Percentiles rank a stretch among this genome's conserved stretches.
Conservation (phyloP, 2,329 filamentous ascomycete species). For the Apiospora sp. region DNA sequence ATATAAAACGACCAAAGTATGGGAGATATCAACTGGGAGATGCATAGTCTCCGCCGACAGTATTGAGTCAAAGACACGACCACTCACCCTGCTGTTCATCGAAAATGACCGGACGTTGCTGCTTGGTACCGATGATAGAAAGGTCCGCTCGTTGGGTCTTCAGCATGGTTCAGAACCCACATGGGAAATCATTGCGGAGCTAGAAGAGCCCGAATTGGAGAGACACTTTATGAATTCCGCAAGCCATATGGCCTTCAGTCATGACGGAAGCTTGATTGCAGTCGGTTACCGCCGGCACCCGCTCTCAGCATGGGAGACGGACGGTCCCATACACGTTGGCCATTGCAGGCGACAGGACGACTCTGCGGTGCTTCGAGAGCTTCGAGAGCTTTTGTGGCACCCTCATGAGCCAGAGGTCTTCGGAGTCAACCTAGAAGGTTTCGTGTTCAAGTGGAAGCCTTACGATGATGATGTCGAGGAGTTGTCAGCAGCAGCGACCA, state of each 20-base stretch:
- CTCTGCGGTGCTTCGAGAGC: too few species aligned
- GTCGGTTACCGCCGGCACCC: not conserved
- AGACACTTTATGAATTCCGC: not conserved
- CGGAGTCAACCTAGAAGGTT: too few species aligned
- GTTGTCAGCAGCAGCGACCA: slow-evolving; percentile 32
- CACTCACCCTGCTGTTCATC: not conserved
- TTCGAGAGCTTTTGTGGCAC: too few species aligned
- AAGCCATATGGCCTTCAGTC: not conserved
- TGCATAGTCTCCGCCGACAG: not conserved
- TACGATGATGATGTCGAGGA: slow-evolving; percentile 40
- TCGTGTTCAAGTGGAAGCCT: slow-evolving; percentile 48
- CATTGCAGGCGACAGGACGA: not conserved
- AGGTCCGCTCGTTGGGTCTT: not conserved
- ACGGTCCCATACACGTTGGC: not conserved
- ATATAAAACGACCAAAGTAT: not conserved
- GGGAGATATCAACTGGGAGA: not conserved
- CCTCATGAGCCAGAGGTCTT: too few species aligned
- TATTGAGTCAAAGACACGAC: not conserved
- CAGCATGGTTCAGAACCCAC: not conserved
- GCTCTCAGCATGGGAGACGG: not conserved
- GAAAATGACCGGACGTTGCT: not conserved
- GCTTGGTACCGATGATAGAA: not conserved
- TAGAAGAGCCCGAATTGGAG: not conserved
- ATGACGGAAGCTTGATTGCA: not conserved
- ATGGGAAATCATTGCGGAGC: not conserved